Conservation (phyloP, 129 eudicot genomes). For the Pulicaria dysenterica region DNA sequence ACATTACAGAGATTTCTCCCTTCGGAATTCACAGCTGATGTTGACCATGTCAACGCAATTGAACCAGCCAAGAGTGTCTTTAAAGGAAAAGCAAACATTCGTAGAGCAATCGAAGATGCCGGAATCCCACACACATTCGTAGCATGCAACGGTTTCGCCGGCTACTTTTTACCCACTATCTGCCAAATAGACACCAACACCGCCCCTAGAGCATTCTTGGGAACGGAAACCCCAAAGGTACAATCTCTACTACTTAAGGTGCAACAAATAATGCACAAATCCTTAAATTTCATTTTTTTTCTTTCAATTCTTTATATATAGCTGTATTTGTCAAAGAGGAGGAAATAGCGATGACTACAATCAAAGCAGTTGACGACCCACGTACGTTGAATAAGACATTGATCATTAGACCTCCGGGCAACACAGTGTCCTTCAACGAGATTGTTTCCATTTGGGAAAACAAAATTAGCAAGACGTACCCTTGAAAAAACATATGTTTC, state of each 20-base stretch:
- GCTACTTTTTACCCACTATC: constrained; percentile 43
- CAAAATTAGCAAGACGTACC: constrained; percentile 65
- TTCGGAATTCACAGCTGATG: constrained; percentile 55
- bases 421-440: constrained; percentile 51
- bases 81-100: constrained; percentile 39
- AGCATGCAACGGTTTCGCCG: constrained; percentile 43
- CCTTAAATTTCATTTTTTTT: too few relatives aligned
- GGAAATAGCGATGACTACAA: constrained; percentile 69
- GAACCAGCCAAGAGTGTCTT: constrained; percentile 50
- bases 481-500: constrained; percentile 52
- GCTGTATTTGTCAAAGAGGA: constrained; percentile 60
- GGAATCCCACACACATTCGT: constrained; percentile 54
- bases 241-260: neutral
- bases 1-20: constrained; percentile 53
- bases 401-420: constrained; percentile 60
- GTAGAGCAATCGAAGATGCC: constrained; percentile 50
- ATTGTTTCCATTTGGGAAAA: constrained; percentile 75
- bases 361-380: constrained; percentile 73
- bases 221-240: constrained; percentile 53
- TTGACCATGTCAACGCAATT: constrained; percentile 48
- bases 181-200: constrained; percentile 37
- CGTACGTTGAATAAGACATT: constrained; percentile 73
- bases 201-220: constrained; percentile 45
- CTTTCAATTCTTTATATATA: constrained; percentile 19
- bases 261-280: constrained; percentile 4